Evolutionary conservation across 2,329 filamentous ascomycete genomes (phyloP).

Genomic region (Ophiostoma novo-ulmi): DNA sequence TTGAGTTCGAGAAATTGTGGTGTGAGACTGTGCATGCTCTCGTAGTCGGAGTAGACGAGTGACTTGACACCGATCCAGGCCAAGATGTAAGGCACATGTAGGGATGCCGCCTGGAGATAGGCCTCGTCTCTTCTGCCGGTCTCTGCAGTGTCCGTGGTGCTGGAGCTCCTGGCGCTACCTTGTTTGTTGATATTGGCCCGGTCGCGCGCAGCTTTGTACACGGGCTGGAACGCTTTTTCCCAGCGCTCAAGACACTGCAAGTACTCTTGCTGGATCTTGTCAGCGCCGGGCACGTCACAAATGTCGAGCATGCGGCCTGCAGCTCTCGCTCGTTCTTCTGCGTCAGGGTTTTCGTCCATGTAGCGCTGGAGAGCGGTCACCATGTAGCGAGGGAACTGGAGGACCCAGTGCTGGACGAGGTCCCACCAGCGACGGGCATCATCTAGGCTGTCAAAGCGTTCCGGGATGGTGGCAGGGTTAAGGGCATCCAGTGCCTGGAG

Average conservation of each 20-base stretch:
- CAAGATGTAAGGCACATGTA: conserved; percentile 43
- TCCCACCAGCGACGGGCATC: conserved; percentile 34
- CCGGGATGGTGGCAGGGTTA: conserved; percentile 28
- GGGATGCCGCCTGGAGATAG: conserved; percentile 38
- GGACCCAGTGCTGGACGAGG: conserved; percentile 31
- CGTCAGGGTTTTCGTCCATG: conserved; percentile 20
- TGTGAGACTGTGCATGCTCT: conserved; percentile 37
- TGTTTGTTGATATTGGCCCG: conserved; percentile 16
- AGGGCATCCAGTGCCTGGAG: conserved; percentile 23
- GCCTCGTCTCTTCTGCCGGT: background rate
- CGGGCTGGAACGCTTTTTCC: conserved; percentile 37
- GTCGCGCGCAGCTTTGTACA: conserved; percentile 32
- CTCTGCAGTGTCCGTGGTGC: background rate
- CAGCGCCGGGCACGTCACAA: conserved; percentile 25
- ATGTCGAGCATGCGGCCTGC: conserved; percentile 25
- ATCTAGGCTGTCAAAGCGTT: conserved; percentile 28
- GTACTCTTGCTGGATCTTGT: conserved; percentile 31
- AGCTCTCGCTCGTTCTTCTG: background rate
- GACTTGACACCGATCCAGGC: conserved; percentile 39
- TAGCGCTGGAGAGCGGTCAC: conserved; percentile 26
- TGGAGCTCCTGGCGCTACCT: background rate
- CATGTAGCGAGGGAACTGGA: conserved; percentile 30
- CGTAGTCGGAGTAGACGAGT: conserved; percentile 37
- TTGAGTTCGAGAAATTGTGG: conserved; percentile 42
- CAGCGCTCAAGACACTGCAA: conserved; percentile 40